Evolutionary conservation across 202 grass and related monocot genomes (phyloP).

Genomic region (Carex arenaria): DNA sequence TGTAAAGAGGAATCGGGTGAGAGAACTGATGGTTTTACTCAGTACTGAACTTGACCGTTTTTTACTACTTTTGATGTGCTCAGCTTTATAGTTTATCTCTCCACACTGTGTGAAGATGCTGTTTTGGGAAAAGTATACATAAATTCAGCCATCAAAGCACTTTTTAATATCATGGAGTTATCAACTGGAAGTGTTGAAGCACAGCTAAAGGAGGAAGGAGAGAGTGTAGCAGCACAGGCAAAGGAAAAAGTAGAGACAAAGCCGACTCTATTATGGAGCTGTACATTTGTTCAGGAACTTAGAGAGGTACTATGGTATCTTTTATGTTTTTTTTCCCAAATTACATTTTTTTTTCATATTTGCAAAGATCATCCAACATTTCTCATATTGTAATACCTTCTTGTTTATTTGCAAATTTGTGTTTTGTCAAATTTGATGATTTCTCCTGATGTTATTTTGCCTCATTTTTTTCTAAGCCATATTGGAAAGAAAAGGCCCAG

Average conservation of each 20-base stretch:
- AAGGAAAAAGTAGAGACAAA: conserved; percentile 9
- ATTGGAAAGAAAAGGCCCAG: not conserved
- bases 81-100: conserved; percentile 82
- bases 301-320: conserved; percentile 51
- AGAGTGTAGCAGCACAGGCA: conserved; percentile 20
- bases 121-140: conserved; percentile 48
- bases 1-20: not conserved
- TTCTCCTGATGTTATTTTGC: not conserved
- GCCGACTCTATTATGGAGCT: conserved; percentile 69
- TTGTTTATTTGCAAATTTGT: conserved; percentile 4
- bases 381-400: not conserved
- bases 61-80: not conserved
- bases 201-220: conserved; percentile 22
- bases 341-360: conserved; percentile 17
- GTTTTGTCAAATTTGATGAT: conserved; percentile 7
- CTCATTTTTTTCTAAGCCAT: not conserved
- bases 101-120: conserved; percentile 62
- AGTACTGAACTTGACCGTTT: not conserved
- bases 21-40: not conserved
- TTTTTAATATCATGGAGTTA: conserved; percentile 40
- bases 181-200: conserved; percentile 26
- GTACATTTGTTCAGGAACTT: conserved; percentile 69
- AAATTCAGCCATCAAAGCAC: conserved; percentile 60
- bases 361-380: not conserved
- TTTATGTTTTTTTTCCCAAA: not conserved